A percentile compares a stretch with the other conserved stretches of the same genome.
Conservation (phyloP, 257 asterid genomes). For the Misopates orontium region DNA sequence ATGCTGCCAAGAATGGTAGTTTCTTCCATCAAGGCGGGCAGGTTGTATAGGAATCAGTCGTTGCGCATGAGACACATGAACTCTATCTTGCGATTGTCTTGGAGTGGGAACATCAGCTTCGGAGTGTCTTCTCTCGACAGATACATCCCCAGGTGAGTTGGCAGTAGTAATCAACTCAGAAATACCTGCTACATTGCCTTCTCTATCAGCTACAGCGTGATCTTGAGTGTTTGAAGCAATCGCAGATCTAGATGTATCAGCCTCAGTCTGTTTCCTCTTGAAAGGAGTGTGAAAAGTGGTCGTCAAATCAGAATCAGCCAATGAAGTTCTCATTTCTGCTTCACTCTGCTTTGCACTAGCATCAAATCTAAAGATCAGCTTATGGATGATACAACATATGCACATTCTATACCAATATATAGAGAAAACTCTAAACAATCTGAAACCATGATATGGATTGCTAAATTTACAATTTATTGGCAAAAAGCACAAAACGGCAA, state of each 20-base stretch:
- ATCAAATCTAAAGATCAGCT: slow-evolving; percentile 30
- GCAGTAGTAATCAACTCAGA: slow-evolving; percentile 2
- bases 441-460: too few relatives aligned
- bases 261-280: slow-evolving; percentile 27
- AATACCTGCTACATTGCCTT: background rate
- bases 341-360: slow-evolving; percentile 37
- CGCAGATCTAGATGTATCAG: background rate
- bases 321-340: slow-evolving; percentile 1
- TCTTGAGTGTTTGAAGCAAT: background rate
- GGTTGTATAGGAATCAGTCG: slow-evolving; percentile 51
- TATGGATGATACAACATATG: slow-evolving; percentile 11
- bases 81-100: slow-evolving; percentile 11
- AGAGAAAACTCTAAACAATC: slow-evolving; percentile 13
- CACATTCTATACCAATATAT: background rate
- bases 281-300: slow-evolving; percentile 28
- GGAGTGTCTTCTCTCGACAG: slow-evolving; percentile 21
- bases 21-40: slow-evolving; percentile 57
- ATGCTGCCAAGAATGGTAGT: slow-evolving; percentile 63
- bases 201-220: slow-evolving; percentile 8
- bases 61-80: slow-evolving; percentile 18
- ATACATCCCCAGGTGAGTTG: background rate
- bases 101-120: slow-evolving; percentile 30
- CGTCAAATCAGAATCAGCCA: slow-evolving; percentile 25
- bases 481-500: background rate
- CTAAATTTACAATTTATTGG: too few relatives aligned